Base-by-base conservation (phyloP, 208 protist genomes). In the Porcisia deanei region DNA sequence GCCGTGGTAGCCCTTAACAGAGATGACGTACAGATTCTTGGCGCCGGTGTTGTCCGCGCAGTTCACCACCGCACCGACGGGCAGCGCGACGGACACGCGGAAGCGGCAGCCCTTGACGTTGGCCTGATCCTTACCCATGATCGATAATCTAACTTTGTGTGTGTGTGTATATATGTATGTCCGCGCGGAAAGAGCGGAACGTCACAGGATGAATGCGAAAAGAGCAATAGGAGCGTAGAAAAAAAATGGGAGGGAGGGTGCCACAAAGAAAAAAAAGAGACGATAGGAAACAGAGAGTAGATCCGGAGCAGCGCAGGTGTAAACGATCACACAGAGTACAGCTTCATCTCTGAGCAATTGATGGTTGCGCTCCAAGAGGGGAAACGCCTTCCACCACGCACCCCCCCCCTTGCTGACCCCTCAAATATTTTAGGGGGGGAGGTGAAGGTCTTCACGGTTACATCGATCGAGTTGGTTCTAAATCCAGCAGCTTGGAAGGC, bases 21-120 rank as follows among this genome's bases (percentile, higher is more conserved):
- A 92, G 85, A 99, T 99, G 85, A 99, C 90, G 93, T 99, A 99
- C 72, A 99, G 91, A 91, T 99, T 99, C 95, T 99, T 99, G 79
- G 99, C 99, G 60, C 99, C 99, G 66, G 98, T 99, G 98, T 99
- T 99, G 91, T 99, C 99, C 71, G 99, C 99, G 88, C 99, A 99
- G 96, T 99, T 99, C 76, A 99, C 98, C 52, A 99, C 96, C 34
- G 99, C 99, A 73, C 92, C 98, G 63, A 99, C 98, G 85, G 99
- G 99, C 61, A 99, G 98, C 94, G 96, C 99, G 67, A 99, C 89
- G 78, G 99, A 97, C 65, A 99, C 98, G 84, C 98, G 92, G 92
- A 99, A 99, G 91, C 99, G 99, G 88, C 90, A 96, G 76, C 94
- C 95, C 83, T 96, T 98, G 67, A 95, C 86, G 89, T 94, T 95